A percentile compares a stretch with the other conserved stretches of the same genome.
These are phyloP conservation scores for Pascua sp. DNA, from an alignment of 1,284 basidiomycete species.

Conservation along the genomic window DNA sequence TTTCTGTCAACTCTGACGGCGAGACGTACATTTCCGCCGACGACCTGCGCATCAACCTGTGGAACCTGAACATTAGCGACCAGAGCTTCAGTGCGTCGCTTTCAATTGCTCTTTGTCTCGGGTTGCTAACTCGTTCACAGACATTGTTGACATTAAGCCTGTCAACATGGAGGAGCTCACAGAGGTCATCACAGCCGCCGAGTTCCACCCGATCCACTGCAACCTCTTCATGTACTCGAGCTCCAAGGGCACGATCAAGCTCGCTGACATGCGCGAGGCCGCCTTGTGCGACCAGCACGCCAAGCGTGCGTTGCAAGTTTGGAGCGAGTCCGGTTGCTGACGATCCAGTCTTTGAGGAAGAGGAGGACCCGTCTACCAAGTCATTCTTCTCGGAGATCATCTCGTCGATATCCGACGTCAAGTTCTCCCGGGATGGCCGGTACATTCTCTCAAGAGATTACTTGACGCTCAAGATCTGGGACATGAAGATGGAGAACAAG, in stretches of 20 bases:
- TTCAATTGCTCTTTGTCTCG: background rate
- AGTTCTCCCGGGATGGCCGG: constrained; percentile 94
- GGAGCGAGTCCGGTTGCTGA: background rate
- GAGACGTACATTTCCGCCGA: constrained; percentile 99
- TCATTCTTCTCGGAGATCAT: constrained; percentile 99
- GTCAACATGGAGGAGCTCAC: constrained; percentile 99
- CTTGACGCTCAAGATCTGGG: constrained; percentile 98
- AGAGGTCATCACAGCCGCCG: constrained; percentile 98
- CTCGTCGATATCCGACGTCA: constrained; percentile 98
- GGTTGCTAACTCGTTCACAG: constrained; percentile 51
- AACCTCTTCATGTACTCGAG: constrained; percentile 99
- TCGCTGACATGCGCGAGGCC: constrained; percentile 99
- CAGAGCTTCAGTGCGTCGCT: constrained; percentile 90
- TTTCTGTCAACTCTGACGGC: constrained; percentile 98
- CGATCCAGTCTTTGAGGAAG: constrained; percentile 92
- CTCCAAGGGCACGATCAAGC: constrained; percentile 99
- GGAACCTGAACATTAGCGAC: constrained; percentile 98
- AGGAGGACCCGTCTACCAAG: constrained; percentile 93
- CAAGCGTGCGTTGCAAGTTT: constrained; percentile 67
- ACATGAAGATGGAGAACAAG: constrained; percentile 97
- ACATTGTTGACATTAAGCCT: constrained; percentile 99
- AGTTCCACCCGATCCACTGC: constrained; percentile 97
- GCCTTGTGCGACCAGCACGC: constrained; percentile 95
- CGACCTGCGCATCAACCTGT: constrained; percentile 93
- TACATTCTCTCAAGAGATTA: constrained; percentile 98